Evolutionary conservation across 331 rosid genomes (phyloP), one percentile per base, ranked within the genome.

Genomic region (Cydonia oblonga): DNA sequence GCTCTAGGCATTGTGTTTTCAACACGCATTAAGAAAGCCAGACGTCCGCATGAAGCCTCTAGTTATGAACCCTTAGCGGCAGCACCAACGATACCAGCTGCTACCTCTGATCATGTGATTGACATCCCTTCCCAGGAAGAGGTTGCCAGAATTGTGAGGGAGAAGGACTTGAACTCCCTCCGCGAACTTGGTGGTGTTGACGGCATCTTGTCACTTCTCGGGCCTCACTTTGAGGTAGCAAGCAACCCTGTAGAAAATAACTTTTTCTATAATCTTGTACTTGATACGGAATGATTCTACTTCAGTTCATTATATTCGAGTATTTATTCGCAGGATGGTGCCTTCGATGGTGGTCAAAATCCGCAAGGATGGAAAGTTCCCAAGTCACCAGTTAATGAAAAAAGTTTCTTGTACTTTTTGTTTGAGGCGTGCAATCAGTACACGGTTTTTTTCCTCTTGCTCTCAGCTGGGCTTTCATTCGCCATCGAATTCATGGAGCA

Each of bases 401-500:
- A 51, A 60, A 73, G 65, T 20, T 85, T 86, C 66, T 77, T 29
- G 5, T 56, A 18, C 40, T 72, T 28, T 69, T 59, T 86, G 10
- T 54, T 22, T 69, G 68, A 60, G 7, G 80, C 82, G 53, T 75
- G 71, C 75, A 83, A 74, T 59, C 51, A 46, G 13, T 85, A 5
- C 60, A 61, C 83, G 23, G 63, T 86, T 52, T 11, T 61, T 57
- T 22, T 84, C 38, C 67, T 90, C 18, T 5, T 85, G 18, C 25
- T 72, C 26, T 64, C 95, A 22, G 87, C 90, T 4, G 76, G 10
- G 11, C 70, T 88, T 19, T 60, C 80, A 38, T 86, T 92, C 0
- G 70, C 82, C 59, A 80, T 62, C 26, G 92, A 51, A 49, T 74
- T 79, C 14, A 72, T 33, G 66, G 53, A 78, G 75, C 85, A 82